These are phyloP conservation scores for Macroventuria anomochaeta DNA, from an alignment of 2,329 filamentous ascomycete genomes.

Conservation along the genomic window DNA sequence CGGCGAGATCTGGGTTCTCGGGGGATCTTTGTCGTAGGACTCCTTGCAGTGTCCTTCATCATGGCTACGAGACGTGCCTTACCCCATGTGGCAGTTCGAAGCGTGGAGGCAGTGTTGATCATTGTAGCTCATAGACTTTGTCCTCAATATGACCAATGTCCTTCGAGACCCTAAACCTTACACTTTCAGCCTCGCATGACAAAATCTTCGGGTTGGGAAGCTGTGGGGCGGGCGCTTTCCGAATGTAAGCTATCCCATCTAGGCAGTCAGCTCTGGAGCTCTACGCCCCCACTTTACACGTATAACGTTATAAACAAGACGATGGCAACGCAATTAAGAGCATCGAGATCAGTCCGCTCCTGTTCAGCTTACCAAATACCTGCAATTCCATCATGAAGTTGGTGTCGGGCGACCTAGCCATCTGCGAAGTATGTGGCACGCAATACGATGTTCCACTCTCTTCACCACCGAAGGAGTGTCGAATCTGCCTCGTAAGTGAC, in stretches of 20 bases:
- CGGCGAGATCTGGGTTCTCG: constrained; percentile 84
- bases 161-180: constrained; percentile 7
- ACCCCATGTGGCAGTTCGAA: background rate
- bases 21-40: constrained; percentile 57
- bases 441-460: constrained; percentile 66
- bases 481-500: constrained; percentile 71
- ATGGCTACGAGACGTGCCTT: background rate
- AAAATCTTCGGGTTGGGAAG: constrained; percentile 10
- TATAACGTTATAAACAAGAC: constrained; percentile 11
- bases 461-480: constrained; percentile 61
- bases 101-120: background rate
- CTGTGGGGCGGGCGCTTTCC: constrained; percentile 10
- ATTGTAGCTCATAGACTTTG: background rate
- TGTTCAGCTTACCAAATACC: background rate
- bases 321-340: background rate
- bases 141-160: background rate
- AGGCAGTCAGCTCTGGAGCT: constrained; percentile 13
- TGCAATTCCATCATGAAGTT: constrained; percentile 35
- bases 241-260: constrained; percentile 16
- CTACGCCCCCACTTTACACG: constrained; percentile 15
- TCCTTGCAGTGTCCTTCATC: background rate
- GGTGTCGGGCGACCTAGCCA: constrained; percentile 54
- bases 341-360: background rate
- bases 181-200: constrained; percentile 4
- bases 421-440: constrained; percentile 74